Base-by-base conservation (phyloP, 2,329 filamentous ascomycete species). In the Pseudogymnoascus sp. region DNA sequence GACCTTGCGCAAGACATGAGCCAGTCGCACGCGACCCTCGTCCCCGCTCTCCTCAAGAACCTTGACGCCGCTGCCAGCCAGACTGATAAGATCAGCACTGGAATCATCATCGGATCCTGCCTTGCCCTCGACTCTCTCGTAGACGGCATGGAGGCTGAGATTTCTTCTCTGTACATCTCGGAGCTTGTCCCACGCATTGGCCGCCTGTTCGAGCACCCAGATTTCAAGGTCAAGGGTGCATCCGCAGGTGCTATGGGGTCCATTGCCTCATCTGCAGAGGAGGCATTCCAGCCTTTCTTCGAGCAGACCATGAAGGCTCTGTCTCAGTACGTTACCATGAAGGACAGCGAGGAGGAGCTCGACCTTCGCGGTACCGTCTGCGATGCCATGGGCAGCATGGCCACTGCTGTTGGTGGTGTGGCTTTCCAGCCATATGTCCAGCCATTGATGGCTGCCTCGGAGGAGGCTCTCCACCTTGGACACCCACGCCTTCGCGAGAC, bases 401-500 rank as follows among this genome's bases (percentile, higher is more conserved):
- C 95, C 43, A 81, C 88, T 63, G 91, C 95, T 62, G 93, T 97
- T 64, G 95, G 95, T 18, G 80, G 90, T 37, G 83, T 90, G 73
- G 82, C 89, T 58, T 97, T 97, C 82, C 88, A 96, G 79, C 90
- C 90, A 12, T 97, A 93, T 72, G 93, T 97, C 37, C 82, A 89
- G 72, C 91, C 91, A 43, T 82, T 97, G 63, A 96, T 99, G 90
- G 83, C 88, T 71, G 89, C 93, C 12, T 96, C 91, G 68, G 93
- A 97, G 77, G 93, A 97, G 76, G 93, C 90, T 62, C 83, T 97
- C 1, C 82, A 89, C 69, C 86, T 99, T 2, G 93, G 91, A 69
- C 93, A 97, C 78, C 90, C 93, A 43, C 86, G 93, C 63, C 86
- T 97, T 60, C 90, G 92, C 76, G 95, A 99, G 80, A 97, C 92